Base-by-base conservation (phyloP, 176 grass and related monocot genomes). In the Juncus inflexus region DNA sequence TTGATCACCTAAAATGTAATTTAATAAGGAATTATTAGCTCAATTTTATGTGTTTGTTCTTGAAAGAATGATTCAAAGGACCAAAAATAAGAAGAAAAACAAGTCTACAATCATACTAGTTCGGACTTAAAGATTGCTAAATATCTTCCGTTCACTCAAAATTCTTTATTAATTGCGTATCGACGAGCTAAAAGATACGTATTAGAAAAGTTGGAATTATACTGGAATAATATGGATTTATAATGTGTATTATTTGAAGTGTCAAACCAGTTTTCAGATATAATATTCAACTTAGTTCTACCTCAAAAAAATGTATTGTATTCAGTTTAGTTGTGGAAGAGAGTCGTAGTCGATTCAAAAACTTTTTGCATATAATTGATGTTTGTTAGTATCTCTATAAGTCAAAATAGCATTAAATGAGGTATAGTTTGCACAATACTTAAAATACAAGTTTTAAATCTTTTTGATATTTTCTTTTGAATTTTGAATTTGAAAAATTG, bases 361-460 rank as follows among this genome's bases (percentile, higher is more conserved):
- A 15, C 42, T 71, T 58, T 54, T 71, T 57, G 53, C 37, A n/a
- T 45, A 71, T 71, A 58, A 58, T 71, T 55, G 12, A 19, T 58
- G 52, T 42, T 58, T 11, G 42, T 42, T 71, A 58, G 38, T 45
- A 8, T 40, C 38, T 45, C 5, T 57, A 8, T 5, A 71, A 71
- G 67, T 71, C 67, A 58, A 53, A 37, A 35, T 58, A 59, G 52
- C 67, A 71, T 71, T 71, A 71, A 71, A 70, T 70, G 37, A 19
- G 38, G 12, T 11, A 42, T 42, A 70, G 55, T 70, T 45, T 0
- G 54, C 53, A 71, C 53, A 70, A 28, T 59, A 52, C 42, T 39
- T 2, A 43, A 58, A 71, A 35, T 70, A 70, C 51, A 40, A 47
- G 9, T 6, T 16, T 42, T 41, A 52, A 55, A 10, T 59, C 53